A percentile compares a stretch with the other conserved stretches of the same genome.
These are phyloP conservation scores for Nicotiana obtusifolia DNA, from an alignment of 257 asterid genomes.

Conservation along the genomic window DNA sequence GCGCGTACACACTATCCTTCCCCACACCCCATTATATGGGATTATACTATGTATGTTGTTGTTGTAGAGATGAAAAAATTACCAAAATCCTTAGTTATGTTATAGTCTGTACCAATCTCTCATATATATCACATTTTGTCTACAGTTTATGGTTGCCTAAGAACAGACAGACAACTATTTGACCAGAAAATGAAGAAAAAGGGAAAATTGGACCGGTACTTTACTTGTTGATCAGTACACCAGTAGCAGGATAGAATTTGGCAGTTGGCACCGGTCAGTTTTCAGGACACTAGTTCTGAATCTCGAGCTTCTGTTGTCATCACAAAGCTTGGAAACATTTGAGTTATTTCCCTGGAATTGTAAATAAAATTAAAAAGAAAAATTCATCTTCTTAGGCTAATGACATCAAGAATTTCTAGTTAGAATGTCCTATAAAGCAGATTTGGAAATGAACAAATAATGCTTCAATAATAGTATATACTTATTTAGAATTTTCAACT, in stretches of 20 bases:
- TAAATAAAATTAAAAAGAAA: not conserved
- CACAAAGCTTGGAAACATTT: constrained; percentile 73
- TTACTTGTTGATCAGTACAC: not conserved
- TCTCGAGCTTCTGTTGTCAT: constrained; percentile 62
- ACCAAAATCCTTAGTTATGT: not conserved
- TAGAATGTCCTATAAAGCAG: not conserved
- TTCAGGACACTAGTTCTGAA: constrained; percentile 51
- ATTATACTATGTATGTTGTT: too few relatives aligned
- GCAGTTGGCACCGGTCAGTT: not conserved
- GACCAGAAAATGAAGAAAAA: not conserved
- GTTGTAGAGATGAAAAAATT: not conserved
- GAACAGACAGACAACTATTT: not conserved
- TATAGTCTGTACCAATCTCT: too few relatives aligned
- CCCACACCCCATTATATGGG: too few relatives aligned
- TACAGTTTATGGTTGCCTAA: not conserved
- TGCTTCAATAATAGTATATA: not conserved
- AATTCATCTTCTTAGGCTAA: not conserved
- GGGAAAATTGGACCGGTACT: not conserved
- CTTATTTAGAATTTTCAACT: not conserved
- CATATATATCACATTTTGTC: not conserved
- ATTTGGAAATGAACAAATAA: not conserved
- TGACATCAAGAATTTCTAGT: not conserved
- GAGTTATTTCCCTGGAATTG: constrained; percentile 65
- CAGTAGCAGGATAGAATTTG: not conserved
- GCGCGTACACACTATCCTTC: too few relatives aligned